Conservation (phyloP, 2,329 filamentous ascomycete genomes). For the Elsinoe arachidis region DNA sequence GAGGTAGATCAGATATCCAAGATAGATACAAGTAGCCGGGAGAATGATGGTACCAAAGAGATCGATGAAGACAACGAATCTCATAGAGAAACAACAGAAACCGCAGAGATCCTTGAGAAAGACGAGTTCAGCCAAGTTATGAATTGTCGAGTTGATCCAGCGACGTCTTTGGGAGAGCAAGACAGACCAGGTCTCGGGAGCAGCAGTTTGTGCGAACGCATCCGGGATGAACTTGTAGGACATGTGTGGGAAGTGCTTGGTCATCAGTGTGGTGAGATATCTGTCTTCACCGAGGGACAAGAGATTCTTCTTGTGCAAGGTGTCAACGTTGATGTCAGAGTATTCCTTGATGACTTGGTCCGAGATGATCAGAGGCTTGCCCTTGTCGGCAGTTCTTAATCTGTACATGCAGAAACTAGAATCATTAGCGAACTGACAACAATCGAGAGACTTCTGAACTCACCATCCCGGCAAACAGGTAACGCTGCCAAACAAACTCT, state of each 20-base stretch:
- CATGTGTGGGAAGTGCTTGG: conserved; percentile 92
- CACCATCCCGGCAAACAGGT: conserved; percentile 99
- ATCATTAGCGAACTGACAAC: conserved; percentile 16
- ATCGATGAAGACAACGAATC: conserved; percentile 92
- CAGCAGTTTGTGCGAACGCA: conserved; percentile 86
- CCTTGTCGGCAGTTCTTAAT: conserved; percentile 84
- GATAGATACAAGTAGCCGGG: conserved; percentile 77
- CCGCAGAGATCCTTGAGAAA: conserved; percentile 89
- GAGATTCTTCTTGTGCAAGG: conserved; percentile 89
- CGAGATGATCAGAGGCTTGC: conserved; percentile 87
- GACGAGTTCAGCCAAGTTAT: conserved; percentile 88
- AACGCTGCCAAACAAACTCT: conserved; percentile 93
- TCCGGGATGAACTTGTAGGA: conserved; percentile 93
- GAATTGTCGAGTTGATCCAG: conserved; percentile 99
- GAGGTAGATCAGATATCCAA: conserved; percentile 78
- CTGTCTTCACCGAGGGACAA: conserved; percentile 92
- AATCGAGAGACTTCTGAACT: conserved; percentile 33
- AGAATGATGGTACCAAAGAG: conserved; percentile 86
- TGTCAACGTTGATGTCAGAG: conserved; percentile 80
- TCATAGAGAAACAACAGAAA: conserved; percentile 98
- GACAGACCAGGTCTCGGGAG: conserved; percentile 88
- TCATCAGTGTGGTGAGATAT: conserved; percentile 95
- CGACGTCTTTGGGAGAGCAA: conserved; percentile 94
- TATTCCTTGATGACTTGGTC: conserved; percentile 85
- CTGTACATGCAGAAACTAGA: conserved; percentile 97